Conservation (phyloP, 148 eudicot genomes). For the Vaccinium macrocarpon region DNA sequence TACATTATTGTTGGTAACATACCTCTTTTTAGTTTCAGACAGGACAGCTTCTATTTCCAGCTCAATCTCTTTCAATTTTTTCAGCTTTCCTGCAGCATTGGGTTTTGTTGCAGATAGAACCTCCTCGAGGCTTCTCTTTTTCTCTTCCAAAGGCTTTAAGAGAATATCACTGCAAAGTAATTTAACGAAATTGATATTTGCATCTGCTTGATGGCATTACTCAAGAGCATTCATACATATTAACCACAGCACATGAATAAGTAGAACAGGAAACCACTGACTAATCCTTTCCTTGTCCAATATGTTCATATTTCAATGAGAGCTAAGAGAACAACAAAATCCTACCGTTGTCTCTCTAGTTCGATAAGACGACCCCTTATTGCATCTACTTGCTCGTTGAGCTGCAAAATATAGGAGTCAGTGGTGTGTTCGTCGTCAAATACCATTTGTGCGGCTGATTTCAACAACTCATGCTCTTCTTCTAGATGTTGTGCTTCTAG, state of each 20-base stretch:
- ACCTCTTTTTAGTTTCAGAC: slow-evolving; percentile 56
- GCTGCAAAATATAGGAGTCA: slow-evolving; percentile 33
- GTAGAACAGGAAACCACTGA: not conserved
- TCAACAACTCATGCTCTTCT: slow-evolving; percentile 42
- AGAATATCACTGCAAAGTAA: slow-evolving; percentile 25
- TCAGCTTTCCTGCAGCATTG: slow-evolving; percentile 37
- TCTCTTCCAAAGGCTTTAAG: slow-evolving; percentile 36
- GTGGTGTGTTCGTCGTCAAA: slow-evolving; percentile 34
- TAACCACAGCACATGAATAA: not conserved
- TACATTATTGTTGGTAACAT: slow-evolving; percentile 10
- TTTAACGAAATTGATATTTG: not conserved
- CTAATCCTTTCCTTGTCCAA: not conserved
- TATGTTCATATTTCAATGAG: not conserved
- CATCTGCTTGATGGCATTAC: not conserved
- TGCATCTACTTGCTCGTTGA: slow-evolving; percentile 33
- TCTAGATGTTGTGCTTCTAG: slow-evolving; percentile 26
- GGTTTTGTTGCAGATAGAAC: slow-evolving; percentile 31
- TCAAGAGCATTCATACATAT: not conserved
- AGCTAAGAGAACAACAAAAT: slow-evolving; percentile 3
- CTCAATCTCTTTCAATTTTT: slow-evolving; percentile 44
- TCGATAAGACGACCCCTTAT: slow-evolving; percentile 33
- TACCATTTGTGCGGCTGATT: slow-evolving; percentile 45
- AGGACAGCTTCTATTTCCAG: slow-evolving; percentile 39
- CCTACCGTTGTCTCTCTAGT: slow-evolving; percentile 42
- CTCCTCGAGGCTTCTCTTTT: slow-evolving; percentile 42